Evolutionary conservation across 345 rosid species (phyloP), one percentile per base, ranked within the genome.

Genomic region (Lepidium aucheri): DNA sequence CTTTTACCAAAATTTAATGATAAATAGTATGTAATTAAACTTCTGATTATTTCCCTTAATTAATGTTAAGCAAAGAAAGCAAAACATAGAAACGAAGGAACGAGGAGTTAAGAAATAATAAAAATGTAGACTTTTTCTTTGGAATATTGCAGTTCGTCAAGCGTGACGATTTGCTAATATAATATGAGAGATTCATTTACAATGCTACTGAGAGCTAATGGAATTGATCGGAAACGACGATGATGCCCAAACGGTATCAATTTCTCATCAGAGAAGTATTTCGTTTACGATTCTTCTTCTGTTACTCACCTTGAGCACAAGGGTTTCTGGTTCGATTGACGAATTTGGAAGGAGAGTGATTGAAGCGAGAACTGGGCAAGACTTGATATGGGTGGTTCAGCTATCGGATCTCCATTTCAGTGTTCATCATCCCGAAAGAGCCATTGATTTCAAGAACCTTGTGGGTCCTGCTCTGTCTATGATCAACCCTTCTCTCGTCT

Each of bases 371-470:
- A 82, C 63, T 40, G 91, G 86, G 9, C 87, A 91, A 40, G 94
- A 86, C 52, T 80, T 88, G 76, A 70, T 86, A 24, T 90, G 96
- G 99, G 84, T 79, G 36, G 99, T 94, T 73, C 99, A 94, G 81
- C 83, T 94, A 18, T 94, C 99, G 43, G 99, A 94, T 83, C 99
- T 90, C 68, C 99, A 94, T 76, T 93, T 94, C 83, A 94, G 99
- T 53, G 95, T 90, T 57, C 92, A 86, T 78, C 83, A 86, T 14
- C 97, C 97, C 26, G 82, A 85, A 13, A 85, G 97, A 78, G 97
- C 97, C 52, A 63, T 74, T 14, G 87, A 88, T 60, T 94, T 94
- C 76, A 79, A 44, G 53, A 72, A 63, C 41, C 58, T 78, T 22
- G 68, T 88, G n/a, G 88, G 83, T 7, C 83, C 89, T 35, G 83